A percentile compares a stretch with the other conserved stretches of the same genome.
phyloP scores from a whole-genome alignment of 2,329 filamentous ascomycete species.

The Pseudogymnoascus sp. region DNA sequence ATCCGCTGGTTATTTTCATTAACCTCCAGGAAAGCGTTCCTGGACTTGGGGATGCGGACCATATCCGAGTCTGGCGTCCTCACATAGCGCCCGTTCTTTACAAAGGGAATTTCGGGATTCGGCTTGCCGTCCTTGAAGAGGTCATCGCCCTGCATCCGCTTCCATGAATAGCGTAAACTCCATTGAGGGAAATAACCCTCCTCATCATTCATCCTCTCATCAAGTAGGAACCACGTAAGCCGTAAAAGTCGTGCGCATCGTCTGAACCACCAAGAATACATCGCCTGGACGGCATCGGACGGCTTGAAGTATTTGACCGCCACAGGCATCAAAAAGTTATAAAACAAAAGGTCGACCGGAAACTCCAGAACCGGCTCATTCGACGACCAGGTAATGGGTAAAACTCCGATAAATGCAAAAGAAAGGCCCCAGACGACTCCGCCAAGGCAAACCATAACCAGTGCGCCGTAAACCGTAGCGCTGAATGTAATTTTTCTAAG shows the following conservation, averaged over 20 bases:
- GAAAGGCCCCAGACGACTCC: slow-evolving; percentile 91
- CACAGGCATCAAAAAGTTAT: slow-evolving; percentile 91
- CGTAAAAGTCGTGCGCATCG: slow-evolving; percentile 71
- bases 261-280: slow-evolving; percentile 96
- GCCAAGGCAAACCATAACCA: slow-evolving; percentile 87
- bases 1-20: slow-evolving; percentile 55
- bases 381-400: slow-evolving; percentile 89
- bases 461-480: slow-evolving; percentile 84
- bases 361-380: slow-evolving; percentile 91
- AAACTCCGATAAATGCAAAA: slow-evolving; percentile 56
- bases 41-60: slow-evolving; percentile 82
- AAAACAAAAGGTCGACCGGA: slow-evolving; percentile 86
- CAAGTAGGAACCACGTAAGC: slow-evolving; percentile 88
- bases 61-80: slow-evolving; percentile 91
- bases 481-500: slow-evolving; percentile 94
- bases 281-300: slow-evolving; percentile 68
- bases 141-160: slow-evolving; percentile 17
- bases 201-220: slow-evolving; percentile 70
- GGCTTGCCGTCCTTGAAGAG: slow-evolving; percentile 15
- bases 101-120: slow-evolving; percentile 37
- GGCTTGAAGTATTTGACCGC: slow-evolving; percentile 78
- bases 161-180: slow-evolving; percentile 50
- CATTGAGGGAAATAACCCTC: slow-evolving; percentile 59
- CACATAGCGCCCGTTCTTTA: slow-evolving; percentile 72
- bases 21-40: slow-evolving; percentile 70